A percentile compares a stretch with the other conserved stretches of the same genome.
Evolutionary conservation across 192 early-diverging fungal genomes (phyloP).

Genomic region (Piromyces sp.): DNA sequence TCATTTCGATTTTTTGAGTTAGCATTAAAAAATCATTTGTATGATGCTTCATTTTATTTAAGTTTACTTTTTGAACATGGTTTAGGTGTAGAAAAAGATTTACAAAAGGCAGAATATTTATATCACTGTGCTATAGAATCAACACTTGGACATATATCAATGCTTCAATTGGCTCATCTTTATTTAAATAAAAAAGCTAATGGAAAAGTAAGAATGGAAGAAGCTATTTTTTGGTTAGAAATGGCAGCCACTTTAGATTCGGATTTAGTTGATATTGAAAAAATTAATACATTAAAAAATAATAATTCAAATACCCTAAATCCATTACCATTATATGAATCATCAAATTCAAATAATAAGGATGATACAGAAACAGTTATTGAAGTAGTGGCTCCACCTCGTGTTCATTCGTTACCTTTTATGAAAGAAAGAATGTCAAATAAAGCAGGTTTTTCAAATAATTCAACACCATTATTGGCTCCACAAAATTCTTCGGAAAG

Average conservation of each 20-base stretch:
- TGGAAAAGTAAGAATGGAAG: neutral
- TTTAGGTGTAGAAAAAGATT: neutral
- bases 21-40: neutral
- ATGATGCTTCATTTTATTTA: neutral
- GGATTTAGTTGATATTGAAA: neutral
- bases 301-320: neutral
- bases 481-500: neutral
- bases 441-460: neutral
- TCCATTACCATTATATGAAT: neutral
- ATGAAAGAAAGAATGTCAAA: neutral
- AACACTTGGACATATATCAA: neutral
- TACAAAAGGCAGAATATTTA: neutral
- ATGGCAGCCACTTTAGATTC: neutral
- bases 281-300: neutral
- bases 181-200: neutral
- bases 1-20: neutral
- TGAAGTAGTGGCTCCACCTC: neutral
- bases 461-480: neutral
- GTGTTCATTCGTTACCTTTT: neutral
- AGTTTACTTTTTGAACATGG: neutral
- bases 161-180: neutral
- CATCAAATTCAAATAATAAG: neutral
- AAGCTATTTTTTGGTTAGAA: neutral
- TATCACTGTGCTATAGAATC: neutral
- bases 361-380: neutral